A percentile compares a stretch with the other conserved stretches of the same genome.
Evolutionary conservation across 73 alveolate genomes (phyloP).

Genomic region (Tetrahymena malaccensis): DNA sequence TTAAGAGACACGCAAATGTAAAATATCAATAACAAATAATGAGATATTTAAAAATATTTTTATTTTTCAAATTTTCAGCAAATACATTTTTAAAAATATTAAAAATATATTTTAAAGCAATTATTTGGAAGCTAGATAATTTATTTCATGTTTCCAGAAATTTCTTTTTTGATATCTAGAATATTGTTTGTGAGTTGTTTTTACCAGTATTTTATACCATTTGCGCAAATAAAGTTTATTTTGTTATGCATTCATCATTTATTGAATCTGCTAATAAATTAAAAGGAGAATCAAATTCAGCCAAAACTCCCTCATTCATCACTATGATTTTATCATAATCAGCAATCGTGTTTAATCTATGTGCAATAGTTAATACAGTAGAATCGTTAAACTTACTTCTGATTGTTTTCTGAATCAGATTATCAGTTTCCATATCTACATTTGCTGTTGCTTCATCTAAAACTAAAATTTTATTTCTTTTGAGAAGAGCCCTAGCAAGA

Average conservation of each 20-base stretch:
- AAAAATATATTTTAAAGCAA: too few species aligned
- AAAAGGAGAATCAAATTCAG: conserved; percentile 55
- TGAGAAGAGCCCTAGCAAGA: conserved; percentile 37
- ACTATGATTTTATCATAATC: conserved; percentile 63
- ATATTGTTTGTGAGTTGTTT: conserved; percentile 9
- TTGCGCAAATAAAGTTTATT: conserved; percentile 2
- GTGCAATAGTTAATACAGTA: conserved; percentile 75
- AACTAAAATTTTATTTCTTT: conserved; percentile 50
- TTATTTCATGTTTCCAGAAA: not conserved
- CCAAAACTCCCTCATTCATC: conserved; percentile 44
- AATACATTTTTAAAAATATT: too few species aligned
- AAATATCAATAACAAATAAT: too few species aligned
- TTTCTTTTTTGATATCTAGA: conserved; percentile 19
- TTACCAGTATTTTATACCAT: conserved; percentile 27
- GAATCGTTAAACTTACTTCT: conserved; percentile 42
- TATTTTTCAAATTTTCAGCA: too few species aligned
- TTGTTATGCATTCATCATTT: not conserved
- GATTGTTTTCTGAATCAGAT: conserved; percentile 50
- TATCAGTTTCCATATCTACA: conserved; percentile 68
- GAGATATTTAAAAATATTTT: too few species aligned
- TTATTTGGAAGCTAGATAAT: too few species aligned
- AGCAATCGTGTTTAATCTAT: conserved; percentile 61
- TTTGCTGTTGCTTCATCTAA: conserved; percentile 81
- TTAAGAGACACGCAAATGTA: too few species aligned
- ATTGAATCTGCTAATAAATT: conserved; percentile 9